phyloP scores from a whole-genome alignment of 139 green algal genomes.

The Pseudopediastrum boryanum region DNA sequence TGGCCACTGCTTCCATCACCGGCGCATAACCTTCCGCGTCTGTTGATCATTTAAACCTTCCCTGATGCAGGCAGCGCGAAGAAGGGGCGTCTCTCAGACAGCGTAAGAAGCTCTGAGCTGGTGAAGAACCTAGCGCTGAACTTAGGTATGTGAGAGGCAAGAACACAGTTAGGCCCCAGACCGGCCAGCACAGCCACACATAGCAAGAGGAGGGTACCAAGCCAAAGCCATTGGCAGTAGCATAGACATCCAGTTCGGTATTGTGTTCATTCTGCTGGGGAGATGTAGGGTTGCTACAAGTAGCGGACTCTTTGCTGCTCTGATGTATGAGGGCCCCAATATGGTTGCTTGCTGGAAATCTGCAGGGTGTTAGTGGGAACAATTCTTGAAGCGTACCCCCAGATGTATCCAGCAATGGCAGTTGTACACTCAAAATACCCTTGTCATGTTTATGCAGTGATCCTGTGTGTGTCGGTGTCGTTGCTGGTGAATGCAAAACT shows the following conservation, averaged over 20 bases:
- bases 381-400: not conserved
- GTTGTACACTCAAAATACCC: not conserved
- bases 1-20: not conserved
- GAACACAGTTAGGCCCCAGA: too few relatives aligned
- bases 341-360: not conserved
- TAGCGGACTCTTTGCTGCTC: not conserved
- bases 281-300: too few relatives aligned
- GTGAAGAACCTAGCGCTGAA: too few relatives aligned
- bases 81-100: not conserved
- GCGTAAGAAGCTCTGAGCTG: not conserved
- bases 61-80: not conserved
- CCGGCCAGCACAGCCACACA: too few relatives aligned
- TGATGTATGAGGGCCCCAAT: not conserved
- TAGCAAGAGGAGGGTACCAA: too few relatives aligned
- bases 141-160: too few relatives aligned
- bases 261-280: too few relatives aligned
- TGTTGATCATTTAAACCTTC: not conserved
- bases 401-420: not conserved
- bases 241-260: too few relatives aligned
- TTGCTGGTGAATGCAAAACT: not conserved
- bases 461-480: not conserved
- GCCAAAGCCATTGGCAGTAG: too few relatives aligned
- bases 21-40: not conserved
- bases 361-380: not conserved
- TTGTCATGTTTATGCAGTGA: constrained; percentile 4